Evolutionary conservation across 805 yeast species (phyloP).

Genomic region (Pichia cephalocereana): DNA sequence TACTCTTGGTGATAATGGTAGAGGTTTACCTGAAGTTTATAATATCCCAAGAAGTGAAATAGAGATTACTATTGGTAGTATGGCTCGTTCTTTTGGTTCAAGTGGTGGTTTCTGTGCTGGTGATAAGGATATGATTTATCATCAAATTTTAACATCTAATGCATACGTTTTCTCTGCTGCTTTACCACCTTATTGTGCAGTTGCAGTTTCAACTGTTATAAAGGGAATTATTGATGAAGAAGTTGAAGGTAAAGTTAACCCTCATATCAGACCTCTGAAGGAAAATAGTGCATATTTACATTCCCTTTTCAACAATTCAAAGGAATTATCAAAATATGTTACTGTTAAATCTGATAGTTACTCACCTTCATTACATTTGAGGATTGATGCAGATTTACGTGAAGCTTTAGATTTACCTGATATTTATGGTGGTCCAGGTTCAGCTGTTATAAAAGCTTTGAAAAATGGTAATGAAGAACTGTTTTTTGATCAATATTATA

Average conservation of each 20-base stretch:
- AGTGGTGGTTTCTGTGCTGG: constrained; percentile 96
- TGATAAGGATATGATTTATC: constrained; percentile 69
- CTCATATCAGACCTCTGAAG: constrained; percentile 31
- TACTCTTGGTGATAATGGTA: constrained; percentile 73
- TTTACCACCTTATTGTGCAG: constrained; percentile 84
- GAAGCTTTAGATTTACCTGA: constrained; percentile 37
- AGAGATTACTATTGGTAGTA: constrained; percentile 79
- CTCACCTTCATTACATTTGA: constrained; percentile 66
- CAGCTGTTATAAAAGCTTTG: constrained; percentile 34
- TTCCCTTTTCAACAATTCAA: constrained; percentile 32
- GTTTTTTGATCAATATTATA: constrained; percentile 34
- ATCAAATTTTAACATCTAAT: constrained; percentile 82
- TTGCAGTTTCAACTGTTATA: constrained; percentile 42
- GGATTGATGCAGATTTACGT: constrained; percentile 41
- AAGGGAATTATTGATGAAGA: constrained; percentile 34
- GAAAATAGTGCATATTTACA: constrained; percentile 32
- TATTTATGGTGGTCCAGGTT: constrained; percentile 38
- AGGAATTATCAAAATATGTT: constrained; percentile 29
- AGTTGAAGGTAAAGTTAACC: constrained; percentile 26
- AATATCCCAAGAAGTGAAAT: constrained; percentile 60
- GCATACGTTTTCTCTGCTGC: constrained; percentile 95
- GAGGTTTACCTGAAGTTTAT: constrained; percentile 74
- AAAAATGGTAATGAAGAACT: constrained; percentile 34
- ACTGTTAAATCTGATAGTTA: constrained; percentile 45
- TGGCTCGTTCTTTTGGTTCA: constrained; percentile 73